Evolutionary conservation across 768 basidiomycete genomes (phyloP).

Genomic region (Lentinus brumalis): DNA sequence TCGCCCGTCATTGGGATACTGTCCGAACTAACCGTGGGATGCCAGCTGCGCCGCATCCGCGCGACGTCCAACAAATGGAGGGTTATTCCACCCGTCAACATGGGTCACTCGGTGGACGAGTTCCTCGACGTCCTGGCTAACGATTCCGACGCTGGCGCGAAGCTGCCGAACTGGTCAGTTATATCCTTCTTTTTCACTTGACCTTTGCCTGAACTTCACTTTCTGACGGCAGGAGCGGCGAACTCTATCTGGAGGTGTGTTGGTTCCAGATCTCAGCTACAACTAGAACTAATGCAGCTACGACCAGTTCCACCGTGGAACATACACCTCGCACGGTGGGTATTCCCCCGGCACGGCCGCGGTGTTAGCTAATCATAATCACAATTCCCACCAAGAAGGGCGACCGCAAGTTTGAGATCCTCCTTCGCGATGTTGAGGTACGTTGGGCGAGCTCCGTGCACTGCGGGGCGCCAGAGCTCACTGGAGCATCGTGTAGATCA

Average conservation of each 20-base stretch:
- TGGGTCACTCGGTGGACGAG: slow-evolving; percentile 88
- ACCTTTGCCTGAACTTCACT: no score
- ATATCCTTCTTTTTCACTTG: not conserved
- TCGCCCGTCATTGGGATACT: not conserved
- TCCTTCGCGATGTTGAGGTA: slow-evolving; percentile 90
- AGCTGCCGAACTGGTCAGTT: slow-evolving; percentile 82
- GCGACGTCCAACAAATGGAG: slow-evolving; percentile 78
- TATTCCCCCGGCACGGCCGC: not conserved
- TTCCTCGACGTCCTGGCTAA: slow-evolving; percentile 83
- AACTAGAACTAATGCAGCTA: not conserved
- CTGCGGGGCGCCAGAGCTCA: slow-evolving; percentile 3
- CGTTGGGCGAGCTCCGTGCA: slow-evolving; percentile 10
- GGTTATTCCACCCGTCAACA: slow-evolving; percentile 84
- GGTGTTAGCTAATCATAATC: not conserved
- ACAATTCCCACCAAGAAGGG: slow-evolving; percentile 91
- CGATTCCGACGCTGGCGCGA: slow-evolving; percentile 62
- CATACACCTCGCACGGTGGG: slow-evolving; percentile 90
- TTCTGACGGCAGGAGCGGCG: slow-evolving; percentile 60
- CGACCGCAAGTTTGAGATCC: slow-evolving; percentile 93
- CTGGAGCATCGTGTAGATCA: slow-evolving; percentile 51
- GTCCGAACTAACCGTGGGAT: not conserved
- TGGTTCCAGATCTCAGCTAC: not conserved
- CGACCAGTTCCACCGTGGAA: slow-evolving; percentile 82
- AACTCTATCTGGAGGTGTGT: slow-evolving; percentile 81
- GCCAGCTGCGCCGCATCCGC: slow-evolving; percentile 83